Evolutionary conservation across 164 flowering plant genomes (phyloP), one percentile per base, ranked within the genome.

Genomic region (Chloranthus sessilifolius): DNA sequence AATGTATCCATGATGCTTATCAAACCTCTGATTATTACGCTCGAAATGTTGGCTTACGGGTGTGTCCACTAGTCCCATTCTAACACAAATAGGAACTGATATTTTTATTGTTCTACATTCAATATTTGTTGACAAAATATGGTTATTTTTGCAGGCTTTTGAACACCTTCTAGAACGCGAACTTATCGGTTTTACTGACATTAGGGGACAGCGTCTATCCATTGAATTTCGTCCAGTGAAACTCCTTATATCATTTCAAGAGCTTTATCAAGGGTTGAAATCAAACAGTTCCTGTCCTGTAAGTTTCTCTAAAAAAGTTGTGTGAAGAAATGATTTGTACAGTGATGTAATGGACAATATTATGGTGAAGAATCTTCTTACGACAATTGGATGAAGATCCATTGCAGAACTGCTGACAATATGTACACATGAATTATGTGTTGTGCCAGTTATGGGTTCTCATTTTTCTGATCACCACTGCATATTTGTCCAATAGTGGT

Each of bases 151-250:
- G 57, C 75, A 88, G 96, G 92, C 92, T 14, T 82, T 88, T 67
- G 86, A 84, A 65, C 89, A 82, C 55, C 88, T 88, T 56, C 49
- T 80, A 21, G 76, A 79, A 26, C 77, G 76, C 16, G 80, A 77
- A 58, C 28, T 84, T 49, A 66, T 88, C 53, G 62, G 82, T 47
- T 88, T 79, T 55, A 56, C 65, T 38, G 95, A 85, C 63, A 68
- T 49, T 53, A 72, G 79, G 65, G 82, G 75, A 23, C 63, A 66
- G 16, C 71, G 35, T 59, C 88, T 70, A 26, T 76, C 88, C 27
- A 37, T 73, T 64, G 90, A 91, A 62, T 85, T 70, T 64, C 87
- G 87, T 40, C 75, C 90, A 3, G 83, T 82, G 63, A 92, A 82
- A 77, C 79, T 86, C 47, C 71, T 88, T 28, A 59, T 92, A 36